Conservation (phyloP, 345 rosid genomes). For the Durio zibethinus region DNA sequence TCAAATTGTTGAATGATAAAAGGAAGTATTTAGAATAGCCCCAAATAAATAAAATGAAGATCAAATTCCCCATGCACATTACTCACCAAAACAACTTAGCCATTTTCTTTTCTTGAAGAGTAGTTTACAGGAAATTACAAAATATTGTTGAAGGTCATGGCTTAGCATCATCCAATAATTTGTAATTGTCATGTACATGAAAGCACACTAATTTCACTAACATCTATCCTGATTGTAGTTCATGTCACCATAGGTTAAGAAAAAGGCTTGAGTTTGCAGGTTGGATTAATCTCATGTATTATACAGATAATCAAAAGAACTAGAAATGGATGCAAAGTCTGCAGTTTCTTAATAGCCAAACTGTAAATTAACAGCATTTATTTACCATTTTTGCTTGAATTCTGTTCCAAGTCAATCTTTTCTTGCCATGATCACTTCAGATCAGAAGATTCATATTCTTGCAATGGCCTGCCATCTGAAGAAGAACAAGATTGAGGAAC, state of each 20-base stretch:
- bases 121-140: neutral
- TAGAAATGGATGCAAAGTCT: neutral
- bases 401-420: slow-evolving; percentile 30
- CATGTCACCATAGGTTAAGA: neutral
- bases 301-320: neutral
- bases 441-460: slow-evolving; percentile 45
- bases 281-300: neutral
- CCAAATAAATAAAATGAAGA: neutral
- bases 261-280: neutral
- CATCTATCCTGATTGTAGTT: neutral
- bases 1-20: neutral
- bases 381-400: slow-evolving; percentile 37
- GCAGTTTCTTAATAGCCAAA: neutral
- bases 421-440: slow-evolving; percentile 30
- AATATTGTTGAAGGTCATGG: neutral
- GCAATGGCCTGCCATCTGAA: slow-evolving; percentile 39
- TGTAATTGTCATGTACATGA: neutral
- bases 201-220: neutral
- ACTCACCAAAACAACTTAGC: neutral
- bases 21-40: neutral
- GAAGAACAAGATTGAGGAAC: slow-evolving; percentile 58
- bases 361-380: slow-evolving; percentile 3
- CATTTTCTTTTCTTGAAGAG: neutral
- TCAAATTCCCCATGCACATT: neutral
- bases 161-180: neutral